Evolutionary conservation across 1,139 yeast genomes (phyloP).

Genomic region (Lodderomyces elongisporus): DNA sequence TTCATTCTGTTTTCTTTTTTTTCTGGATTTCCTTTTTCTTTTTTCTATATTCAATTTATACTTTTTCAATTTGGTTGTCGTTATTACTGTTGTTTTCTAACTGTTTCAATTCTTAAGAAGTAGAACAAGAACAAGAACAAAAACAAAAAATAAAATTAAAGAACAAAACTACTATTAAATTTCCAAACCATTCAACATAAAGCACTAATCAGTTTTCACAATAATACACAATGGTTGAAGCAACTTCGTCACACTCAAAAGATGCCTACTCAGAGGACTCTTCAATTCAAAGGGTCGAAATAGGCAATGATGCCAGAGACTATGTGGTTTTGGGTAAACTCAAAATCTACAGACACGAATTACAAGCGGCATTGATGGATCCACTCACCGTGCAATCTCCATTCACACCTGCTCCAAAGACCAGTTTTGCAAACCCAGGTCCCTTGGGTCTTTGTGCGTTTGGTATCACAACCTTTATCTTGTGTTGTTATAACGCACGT

Average conservation of each 20-base stretch:
- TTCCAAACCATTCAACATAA: no score
- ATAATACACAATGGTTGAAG: not conserved
- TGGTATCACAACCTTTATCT: constrained; percentile 44
- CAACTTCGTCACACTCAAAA: not conserved
- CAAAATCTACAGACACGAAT: constrained; percentile 32
- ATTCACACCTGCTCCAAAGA: constrained; percentile 11
- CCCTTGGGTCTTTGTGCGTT: constrained; percentile 38
- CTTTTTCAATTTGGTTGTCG: no score
- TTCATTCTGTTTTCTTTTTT: no score
- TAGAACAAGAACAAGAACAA: no score
- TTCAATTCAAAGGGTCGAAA: constrained; percentile 14
- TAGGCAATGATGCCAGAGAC: constrained; percentile 21
- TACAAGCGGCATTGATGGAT: constrained; percentile 28
- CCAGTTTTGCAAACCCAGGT: constrained; percentile 18
- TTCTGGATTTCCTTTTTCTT: no score
- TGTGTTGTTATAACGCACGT: constrained; percentile 38
- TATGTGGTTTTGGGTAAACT: constrained; percentile 27
- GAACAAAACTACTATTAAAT: no score
- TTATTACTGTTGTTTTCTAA: no score
- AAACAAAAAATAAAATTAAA: no score
- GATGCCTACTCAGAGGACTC: not conserved
- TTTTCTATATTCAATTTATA: no score
- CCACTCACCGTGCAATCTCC: constrained; percentile 15
- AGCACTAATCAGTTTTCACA: no score
- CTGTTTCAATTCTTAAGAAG: no score